Conservation (phyloP, 169 alveolate genomes). For the Plasmodium relictum region DNA sequence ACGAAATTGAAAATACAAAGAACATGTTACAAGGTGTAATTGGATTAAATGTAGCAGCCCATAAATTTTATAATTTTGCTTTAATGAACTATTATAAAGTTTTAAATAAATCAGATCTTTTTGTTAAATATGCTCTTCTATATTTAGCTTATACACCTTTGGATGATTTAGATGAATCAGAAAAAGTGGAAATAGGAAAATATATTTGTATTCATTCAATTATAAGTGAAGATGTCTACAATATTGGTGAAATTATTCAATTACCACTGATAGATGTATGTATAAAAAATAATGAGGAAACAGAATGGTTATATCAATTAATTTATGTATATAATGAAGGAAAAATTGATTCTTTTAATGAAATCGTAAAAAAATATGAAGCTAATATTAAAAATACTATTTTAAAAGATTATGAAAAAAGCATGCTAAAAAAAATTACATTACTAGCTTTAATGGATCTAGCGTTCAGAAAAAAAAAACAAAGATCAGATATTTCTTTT, state of each 20-base stretch:
- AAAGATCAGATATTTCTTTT: constrained; percentile 82
- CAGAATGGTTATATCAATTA: constrained; percentile 47
- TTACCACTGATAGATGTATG: constrained; percentile 52
- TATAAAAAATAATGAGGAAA: constrained; percentile 48
- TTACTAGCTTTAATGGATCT: constrained; percentile 84
- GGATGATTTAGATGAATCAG: constrained; percentile 56
- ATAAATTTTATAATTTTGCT: constrained; percentile 68
- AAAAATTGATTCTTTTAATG: constrained; percentile 33
- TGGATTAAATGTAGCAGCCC: constrained; percentile 55
- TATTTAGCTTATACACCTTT: constrained; percentile 75
- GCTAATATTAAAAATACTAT: constrained; percentile 36
- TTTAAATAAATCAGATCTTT: constrained; percentile 59
- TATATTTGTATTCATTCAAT: constrained; percentile 69
- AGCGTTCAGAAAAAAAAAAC: constrained; percentile 85
- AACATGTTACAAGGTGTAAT: constrained; percentile 72
- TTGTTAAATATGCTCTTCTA: constrained; percentile 59
- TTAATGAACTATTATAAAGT: constrained; percentile 68
- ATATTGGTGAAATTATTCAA: constrained; percentile 72
- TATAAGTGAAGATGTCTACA: constrained; percentile 74
- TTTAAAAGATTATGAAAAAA: constrained; percentile 77
- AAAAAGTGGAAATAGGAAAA: constrained; percentile 52
- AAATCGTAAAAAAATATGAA: constrained; percentile 27
- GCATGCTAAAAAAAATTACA: constrained; percentile 81
- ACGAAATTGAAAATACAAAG: constrained; percentile 53
- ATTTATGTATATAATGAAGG: constrained; percentile 70